phyloP scores from a whole-genome alignment of 2,329 filamentous ascomycete species.

The Fusarium lyarnte region DNA sequence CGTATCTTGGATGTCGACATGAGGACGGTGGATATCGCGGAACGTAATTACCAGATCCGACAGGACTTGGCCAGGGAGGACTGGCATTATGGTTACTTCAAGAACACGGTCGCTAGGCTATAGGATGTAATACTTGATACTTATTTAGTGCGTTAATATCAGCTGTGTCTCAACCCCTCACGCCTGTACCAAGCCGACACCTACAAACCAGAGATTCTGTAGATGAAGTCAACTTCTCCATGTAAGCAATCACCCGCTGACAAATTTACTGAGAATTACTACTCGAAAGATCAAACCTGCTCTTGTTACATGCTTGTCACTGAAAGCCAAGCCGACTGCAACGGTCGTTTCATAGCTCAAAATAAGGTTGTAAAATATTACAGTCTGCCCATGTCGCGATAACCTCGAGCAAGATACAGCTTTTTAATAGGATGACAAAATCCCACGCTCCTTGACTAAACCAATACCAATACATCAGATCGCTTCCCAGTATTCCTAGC shows the following conservation, averaged over 20 bases:
- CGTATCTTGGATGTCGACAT: conserved; percentile 73
- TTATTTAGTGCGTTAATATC: background rate
- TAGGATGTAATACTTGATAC: background rate
- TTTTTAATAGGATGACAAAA: background rate
- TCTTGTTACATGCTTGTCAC: background rate
- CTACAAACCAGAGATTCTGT: too few relatives aligned
- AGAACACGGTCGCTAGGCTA: conserved; percentile 1
- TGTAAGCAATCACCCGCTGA: background rate
- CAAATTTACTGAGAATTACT: background rate
- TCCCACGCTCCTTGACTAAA: background rate
- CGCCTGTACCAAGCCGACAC: background rate
- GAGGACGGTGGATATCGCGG: conserved; percentile 72
- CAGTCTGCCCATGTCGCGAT: background rate
- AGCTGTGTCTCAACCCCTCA: background rate
- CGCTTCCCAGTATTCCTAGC: background rate
- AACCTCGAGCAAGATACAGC: background rate
- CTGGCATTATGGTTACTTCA: conserved; percentile 67
- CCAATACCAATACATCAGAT: background rate
- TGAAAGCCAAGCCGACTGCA: rapidly evolving
- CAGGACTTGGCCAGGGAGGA: conserved; percentile 63
- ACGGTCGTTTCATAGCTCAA: background rate
- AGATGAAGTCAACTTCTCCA: too few relatives aligned
- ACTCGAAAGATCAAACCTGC: background rate
- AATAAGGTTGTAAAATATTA: background rate
- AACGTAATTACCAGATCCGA: conserved; percentile 72